A percentile compares a stretch with the other conserved stretches of the same genome.
phyloP scores from a whole-genome alignment of 2,329 filamentous ascomycete species.

The Alternaria infectoria region DNA sequence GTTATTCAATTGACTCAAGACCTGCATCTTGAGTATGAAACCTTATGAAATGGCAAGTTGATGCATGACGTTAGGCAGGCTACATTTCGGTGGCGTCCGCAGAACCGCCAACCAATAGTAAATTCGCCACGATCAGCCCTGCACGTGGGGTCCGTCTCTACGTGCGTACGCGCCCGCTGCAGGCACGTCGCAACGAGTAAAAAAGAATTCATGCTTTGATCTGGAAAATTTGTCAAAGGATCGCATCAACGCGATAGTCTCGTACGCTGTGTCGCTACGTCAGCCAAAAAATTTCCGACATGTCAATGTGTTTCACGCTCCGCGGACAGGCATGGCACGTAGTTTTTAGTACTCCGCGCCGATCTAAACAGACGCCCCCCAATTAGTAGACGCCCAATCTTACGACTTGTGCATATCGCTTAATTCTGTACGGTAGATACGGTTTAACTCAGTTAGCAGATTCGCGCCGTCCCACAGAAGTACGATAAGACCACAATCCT shows the following conservation, averaged over 20 bases:
- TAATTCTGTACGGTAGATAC: not conserved
- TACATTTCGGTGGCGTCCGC: not conserved
- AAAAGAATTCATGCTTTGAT: not conserved
- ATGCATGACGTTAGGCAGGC: not conserved
- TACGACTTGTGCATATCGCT: not conserved
- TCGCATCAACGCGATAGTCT: not conserved
- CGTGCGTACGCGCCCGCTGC: not conserved
- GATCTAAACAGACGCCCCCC: not conserved
- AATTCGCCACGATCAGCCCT: not conserved
- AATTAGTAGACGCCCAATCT: not conserved
- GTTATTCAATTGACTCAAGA: not conserved
- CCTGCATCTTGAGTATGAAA: not conserved
- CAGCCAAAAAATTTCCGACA: not conserved
- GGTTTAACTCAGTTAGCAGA: not conserved
- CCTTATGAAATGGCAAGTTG: not conserved
- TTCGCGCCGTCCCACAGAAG: not conserved
- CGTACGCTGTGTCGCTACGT: not conserved
- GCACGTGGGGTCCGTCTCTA: not conserved
- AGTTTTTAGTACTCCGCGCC: not conserved
- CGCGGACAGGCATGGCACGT: not conserved
- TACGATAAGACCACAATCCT: not conserved
- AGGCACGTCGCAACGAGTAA: not conserved
- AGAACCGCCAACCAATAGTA: conserved; percentile 5
- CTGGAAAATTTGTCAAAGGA: not conserved
- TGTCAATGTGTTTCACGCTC: not conserved